Conservation (phyloP, 2,329 filamentous ascomycete species). For the Paramyrothecium roridum region DNA sequence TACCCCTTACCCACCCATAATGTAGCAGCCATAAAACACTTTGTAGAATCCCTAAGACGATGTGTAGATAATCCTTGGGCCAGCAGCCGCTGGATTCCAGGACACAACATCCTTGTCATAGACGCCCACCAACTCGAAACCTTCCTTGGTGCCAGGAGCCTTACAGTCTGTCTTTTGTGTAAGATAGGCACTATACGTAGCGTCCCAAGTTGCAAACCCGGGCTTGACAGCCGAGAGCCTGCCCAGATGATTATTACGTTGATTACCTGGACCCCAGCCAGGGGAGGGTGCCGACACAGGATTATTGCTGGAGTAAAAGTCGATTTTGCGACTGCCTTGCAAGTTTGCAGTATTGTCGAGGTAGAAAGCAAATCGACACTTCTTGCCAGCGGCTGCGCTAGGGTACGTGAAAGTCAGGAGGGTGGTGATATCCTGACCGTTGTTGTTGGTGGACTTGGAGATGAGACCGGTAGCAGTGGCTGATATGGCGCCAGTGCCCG, state of each 20-base stretch:
- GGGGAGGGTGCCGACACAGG: slow-evolving; percentile 14
- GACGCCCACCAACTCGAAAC: slow-evolving; percentile 14
- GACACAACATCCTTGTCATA: slow-evolving; percentile 11
- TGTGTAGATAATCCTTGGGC: slow-evolving; percentile 10
- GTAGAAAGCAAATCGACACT: slow-evolving; percentile 22
- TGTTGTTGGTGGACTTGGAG: slow-evolving; percentile 16
- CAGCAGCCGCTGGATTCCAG: slow-evolving; percentile 10
- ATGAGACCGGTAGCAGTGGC: slow-evolving; percentile 9
- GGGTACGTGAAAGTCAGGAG: slow-evolving; percentile 24
- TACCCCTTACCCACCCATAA: too few species aligned
- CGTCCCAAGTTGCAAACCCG: slow-evolving; percentile 9
- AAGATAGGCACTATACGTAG: slow-evolving; percentile 11
- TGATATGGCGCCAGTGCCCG: slow-evolving; percentile 16
- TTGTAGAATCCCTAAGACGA: background rate
- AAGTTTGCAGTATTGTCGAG: slow-evolving; percentile 13
- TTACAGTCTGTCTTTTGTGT: slow-evolving; percentile 13
- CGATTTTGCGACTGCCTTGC: slow-evolving; percentile 19
- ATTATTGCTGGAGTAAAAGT: slow-evolving; percentile 19
- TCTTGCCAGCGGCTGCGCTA: slow-evolving; percentile 10
- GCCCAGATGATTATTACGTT: slow-evolving; percentile 18
- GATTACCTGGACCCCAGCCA: slow-evolving; percentile 20
- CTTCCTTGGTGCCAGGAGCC: slow-evolving; percentile 10
- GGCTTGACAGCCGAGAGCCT: slow-evolving; percentile 8
- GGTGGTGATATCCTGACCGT: slow-evolving; percentile 20
- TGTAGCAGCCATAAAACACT: too few species aligned